Conservation (phyloP, 345 rosid species). For the Aurinia saxatilis region DNA sequence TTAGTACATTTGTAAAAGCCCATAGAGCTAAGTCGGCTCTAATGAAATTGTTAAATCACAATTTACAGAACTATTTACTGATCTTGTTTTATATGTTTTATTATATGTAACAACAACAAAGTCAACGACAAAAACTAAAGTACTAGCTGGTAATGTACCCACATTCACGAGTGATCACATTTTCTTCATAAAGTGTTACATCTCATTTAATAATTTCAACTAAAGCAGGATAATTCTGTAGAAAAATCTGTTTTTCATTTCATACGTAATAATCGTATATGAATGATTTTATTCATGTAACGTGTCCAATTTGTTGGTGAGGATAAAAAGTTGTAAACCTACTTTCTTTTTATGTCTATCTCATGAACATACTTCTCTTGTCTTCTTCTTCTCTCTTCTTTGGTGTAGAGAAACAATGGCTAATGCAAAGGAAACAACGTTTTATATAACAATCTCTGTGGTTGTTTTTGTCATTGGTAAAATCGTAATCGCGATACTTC, state of each 20-base stretch:
- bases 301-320: conserved; percentile 4
- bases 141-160: conserved; percentile 9
- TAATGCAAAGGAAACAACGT: conserved; percentile 34
- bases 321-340: conserved; percentile 14
- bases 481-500: conserved; percentile 53
- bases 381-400: conserved; percentile 6
- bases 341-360: background rate
- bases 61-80: background rate
- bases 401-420: conserved; percentile 38
- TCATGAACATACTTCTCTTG: conserved; percentile 6
- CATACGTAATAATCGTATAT: conserved; percentile 10
- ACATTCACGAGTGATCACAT: conserved; percentile 18
- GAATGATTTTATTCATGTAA: background rate
- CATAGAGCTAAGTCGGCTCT: background rate
- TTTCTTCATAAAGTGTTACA: background rate
- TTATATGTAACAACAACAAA: background rate
- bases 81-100: conserved; percentile 1
- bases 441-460: conserved; percentile 58
- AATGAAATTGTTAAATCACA: background rate
- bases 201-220: conserved; percentile 25
- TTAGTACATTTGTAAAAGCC: background rate
- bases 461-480: conserved; percentile 58
- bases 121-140: conserved; percentile 15
- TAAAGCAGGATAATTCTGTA: conserved; percentile 20
- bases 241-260: conserved; percentile 7